Conservation (phyloP, 345 rosid species). For the Boechera stricta region DNA sequence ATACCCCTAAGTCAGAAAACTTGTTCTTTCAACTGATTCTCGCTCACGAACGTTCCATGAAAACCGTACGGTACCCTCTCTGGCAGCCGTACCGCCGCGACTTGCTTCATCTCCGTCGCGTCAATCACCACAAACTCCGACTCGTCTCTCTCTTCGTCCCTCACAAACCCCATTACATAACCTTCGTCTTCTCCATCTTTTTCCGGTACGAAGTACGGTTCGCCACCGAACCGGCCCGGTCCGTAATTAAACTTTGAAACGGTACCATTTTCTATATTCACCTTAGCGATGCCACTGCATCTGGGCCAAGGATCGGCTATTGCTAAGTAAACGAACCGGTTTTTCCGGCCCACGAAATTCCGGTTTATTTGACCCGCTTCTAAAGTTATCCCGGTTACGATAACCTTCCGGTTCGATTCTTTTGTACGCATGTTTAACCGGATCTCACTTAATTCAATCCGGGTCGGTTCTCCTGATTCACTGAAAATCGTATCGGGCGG, state of each 20-base stretch:
- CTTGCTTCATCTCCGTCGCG: constrained; percentile 59
- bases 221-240: constrained; percentile 62
- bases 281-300: constrained; percentile 68
- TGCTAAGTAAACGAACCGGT: constrained; percentile 68
- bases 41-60: constrained; percentile 70
- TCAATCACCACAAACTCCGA: constrained; percentile 66
- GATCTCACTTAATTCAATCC: constrained; percentile 59
- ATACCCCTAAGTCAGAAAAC: constrained; percentile 31
- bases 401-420: constrained; percentile 46
- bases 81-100: constrained; percentile 57
- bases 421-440: constrained; percentile 62
- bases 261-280: constrained; percentile 54
- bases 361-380: constrained; percentile 71
- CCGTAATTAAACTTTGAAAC: constrained; percentile 58
- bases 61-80: constrained; percentile 77
- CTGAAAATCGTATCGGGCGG: constrained; percentile 73
- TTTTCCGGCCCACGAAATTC: constrained; percentile 49
- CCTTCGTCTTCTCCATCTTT: constrained; percentile 53
- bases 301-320: constrained; percentile 87
- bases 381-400: constrained; percentile 56
- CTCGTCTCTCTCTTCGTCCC: constrained; percentile 58
- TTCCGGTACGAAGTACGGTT: constrained; percentile 59
- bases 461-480: constrained; percentile 44
- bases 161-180: constrained; percentile 59
- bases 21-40: constrained; percentile 53